Percentiles rank a stretch among this genome's conserved stretches.
These are phyloP conservation scores for Lumnitzera racemosa DNA, from an alignment of 345 rosid species.

Conservation along the genomic window DNA sequence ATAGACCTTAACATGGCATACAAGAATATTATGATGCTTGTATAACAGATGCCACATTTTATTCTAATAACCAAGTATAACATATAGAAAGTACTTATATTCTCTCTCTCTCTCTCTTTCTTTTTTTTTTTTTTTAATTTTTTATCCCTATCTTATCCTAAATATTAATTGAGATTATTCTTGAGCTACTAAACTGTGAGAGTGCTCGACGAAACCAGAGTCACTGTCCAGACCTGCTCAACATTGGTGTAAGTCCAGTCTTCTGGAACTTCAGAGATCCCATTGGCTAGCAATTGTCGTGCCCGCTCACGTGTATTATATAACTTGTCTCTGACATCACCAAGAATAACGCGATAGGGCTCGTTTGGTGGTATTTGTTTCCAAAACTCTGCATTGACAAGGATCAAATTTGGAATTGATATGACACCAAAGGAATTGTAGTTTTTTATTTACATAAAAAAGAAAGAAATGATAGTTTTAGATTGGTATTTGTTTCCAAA, in stretches of 20 bases:
- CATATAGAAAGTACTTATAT: too few relatives aligned
- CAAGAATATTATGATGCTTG: too few relatives aligned
- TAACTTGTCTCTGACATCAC: constrained; percentile 88
- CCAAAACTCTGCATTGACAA: constrained; percentile 75
- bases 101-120: too few relatives aligned
- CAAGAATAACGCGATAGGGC: constrained; percentile 91
- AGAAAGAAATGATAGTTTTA: neutral
- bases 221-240: constrained; percentile 51
- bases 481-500: constrained; percentile 94
- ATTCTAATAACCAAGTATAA: too few relatives aligned
- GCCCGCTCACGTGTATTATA: constrained; percentile 91
- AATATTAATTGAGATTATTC: too few relatives aligned
- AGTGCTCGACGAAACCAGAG: neutral
- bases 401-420: neutral
- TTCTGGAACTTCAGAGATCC: constrained; percentile 81
- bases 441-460: too few relatives aligned
- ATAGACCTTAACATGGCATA: too few relatives aligned
- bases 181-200: neutral
- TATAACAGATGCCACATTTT: too few relatives aligned
- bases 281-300: constrained; percentile 68
- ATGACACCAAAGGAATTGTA: too few relatives aligned
- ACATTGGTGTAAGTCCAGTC: constrained; percentile 60
- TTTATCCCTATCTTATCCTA: too few relatives aligned
- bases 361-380: constrained; percentile 80
- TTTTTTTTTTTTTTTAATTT: too few relatives aligned